phyloP scores from a whole-genome alignment of 1,284 basidiomycete genomes.

The Microbotryomycetes sp. region DNA sequence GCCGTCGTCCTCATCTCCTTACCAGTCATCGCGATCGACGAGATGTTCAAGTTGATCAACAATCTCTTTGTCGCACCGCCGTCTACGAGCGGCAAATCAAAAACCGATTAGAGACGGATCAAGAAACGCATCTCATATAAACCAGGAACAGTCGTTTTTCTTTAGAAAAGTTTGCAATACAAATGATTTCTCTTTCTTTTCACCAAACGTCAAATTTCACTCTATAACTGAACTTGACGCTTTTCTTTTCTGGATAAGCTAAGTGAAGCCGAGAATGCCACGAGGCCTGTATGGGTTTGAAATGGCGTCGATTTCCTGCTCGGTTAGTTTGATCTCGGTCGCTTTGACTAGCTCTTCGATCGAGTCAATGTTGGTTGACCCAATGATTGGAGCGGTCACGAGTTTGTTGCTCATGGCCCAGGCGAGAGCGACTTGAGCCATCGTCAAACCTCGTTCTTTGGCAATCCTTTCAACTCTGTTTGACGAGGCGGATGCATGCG shows the following conservation, averaged over 20 bases:
- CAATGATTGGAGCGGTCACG: constrained; percentile 36
- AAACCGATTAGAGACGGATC: constrained; percentile 3
- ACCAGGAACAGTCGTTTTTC: background rate
- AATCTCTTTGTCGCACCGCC: constrained; percentile 11
- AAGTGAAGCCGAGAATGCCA: constrained; percentile 40
- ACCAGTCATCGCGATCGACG: constrained; percentile 85
- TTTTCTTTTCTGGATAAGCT: background rate
- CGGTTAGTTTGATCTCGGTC: constrained; percentile 47
- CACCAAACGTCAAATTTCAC: background rate
- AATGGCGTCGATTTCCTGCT: constrained; percentile 51
- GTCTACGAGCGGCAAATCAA: background rate
- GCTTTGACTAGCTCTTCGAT: constrained; percentile 28
- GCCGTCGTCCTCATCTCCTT: constrained; percentile 83
- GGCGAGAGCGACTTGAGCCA: constrained; percentile 35
- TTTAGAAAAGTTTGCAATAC: background rate
- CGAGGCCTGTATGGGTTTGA: constrained; percentile 48
- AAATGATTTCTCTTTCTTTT: background rate
- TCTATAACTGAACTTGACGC: background rate
- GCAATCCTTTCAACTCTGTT: constrained; percentile 31
- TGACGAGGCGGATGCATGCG: no score
- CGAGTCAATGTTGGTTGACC: constrained; percentile 31
- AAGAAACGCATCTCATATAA: background rate
- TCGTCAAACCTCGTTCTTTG: constrained; percentile 26
- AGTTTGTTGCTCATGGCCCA: constrained; percentile 22
- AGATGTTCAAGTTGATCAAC: constrained; percentile 77